phyloP scores from a whole-genome alignment of 345 rosid species.

The Ricinus communis region DNA sequence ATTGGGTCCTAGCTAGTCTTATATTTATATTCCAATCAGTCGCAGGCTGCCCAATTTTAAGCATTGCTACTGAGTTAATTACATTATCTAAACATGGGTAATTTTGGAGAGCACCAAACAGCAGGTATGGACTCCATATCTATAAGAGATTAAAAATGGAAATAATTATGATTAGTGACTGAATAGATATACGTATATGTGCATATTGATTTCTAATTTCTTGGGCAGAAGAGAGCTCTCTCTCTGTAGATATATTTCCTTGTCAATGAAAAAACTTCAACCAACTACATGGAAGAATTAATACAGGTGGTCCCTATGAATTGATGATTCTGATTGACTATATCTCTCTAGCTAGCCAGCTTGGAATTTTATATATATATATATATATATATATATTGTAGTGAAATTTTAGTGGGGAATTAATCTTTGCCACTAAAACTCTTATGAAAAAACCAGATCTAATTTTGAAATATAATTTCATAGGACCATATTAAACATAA shows the following conservation, averaged over 20 bases:
- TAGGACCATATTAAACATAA: no score
- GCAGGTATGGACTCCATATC: neutral
- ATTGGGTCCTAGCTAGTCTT: no score
- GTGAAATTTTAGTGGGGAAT: no score
- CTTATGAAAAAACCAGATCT: no score
- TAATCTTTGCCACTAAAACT: no score
- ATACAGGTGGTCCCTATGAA: slow-evolving; percentile 18
- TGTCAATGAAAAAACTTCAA: slow-evolving; percentile 12
- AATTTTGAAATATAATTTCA: no score
- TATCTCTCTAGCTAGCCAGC: neutral
- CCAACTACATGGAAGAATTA: slow-evolving; percentile 19
- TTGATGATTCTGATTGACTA: slow-evolving; percentile 7
- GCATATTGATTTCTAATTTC: neutral
- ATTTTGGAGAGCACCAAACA: neutral
- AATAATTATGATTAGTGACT: neutral
- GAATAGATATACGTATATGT: no score
- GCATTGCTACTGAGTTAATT: no score
- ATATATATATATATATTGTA: no score
- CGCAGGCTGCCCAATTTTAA: neutral
- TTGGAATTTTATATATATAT: no score
- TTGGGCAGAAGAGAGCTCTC: neutral
- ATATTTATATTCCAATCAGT: no score
- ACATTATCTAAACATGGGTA: no score
- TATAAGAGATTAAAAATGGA: neutral
- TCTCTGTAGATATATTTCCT: neutral